Base-by-base conservation (phyloP, 2,329 filamentous ascomycete genomes). In the Rutstroemia sp. region DNA sequence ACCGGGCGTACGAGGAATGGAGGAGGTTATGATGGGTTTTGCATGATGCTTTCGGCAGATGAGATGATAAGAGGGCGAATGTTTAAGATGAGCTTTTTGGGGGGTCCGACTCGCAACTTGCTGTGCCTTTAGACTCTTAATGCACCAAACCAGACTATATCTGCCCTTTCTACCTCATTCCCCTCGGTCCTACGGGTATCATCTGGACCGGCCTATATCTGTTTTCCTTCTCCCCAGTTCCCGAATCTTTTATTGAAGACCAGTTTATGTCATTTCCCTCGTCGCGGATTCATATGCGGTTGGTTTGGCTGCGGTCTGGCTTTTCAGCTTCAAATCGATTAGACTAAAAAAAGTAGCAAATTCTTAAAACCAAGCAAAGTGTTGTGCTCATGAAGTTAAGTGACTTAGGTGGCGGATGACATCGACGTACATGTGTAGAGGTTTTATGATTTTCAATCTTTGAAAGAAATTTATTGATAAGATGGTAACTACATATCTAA, bases 81-180 rank as follows among this genome's bases (percentile, higher is more conserved):
- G 63, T 62, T 54, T 44, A 54, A 54, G 57, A 62, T 61, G 60
- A 61, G 63, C 58, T 59, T 62, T 65, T 61, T 59, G 68, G 60
- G 63, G 62, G 62, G 61, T 59, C 63, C 58, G 57, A 64, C 64
- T 68, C 59, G 61, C 62, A 65, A 63, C 57, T 65, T 65, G 61
- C 64, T 65, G 66, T 61, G 62, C 56, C 59, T 64, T 65, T 68
- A 64, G 64, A 67, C 63, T 66, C 65, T 67, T 54, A 68, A 66
- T 68, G 61, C 64, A 63, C 58, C 58, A 62, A 63, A 63, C 58
- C 59, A 63, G 56, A 65, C 57, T 67, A 60, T 64, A 59, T 40
- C 62, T 63, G 48, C 58, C 54, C 59, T 60, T 63, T 58, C 59
- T 57, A 60, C 49, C 58, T 49, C 60, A 55, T 60, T 57, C 55